A percentile compares a stretch with the other conserved stretches of the same genome.
Evolutionary conservation across 306 rosid genomes (phyloP).

Genomic region (Gynostemma pentaphyllum): DNA sequence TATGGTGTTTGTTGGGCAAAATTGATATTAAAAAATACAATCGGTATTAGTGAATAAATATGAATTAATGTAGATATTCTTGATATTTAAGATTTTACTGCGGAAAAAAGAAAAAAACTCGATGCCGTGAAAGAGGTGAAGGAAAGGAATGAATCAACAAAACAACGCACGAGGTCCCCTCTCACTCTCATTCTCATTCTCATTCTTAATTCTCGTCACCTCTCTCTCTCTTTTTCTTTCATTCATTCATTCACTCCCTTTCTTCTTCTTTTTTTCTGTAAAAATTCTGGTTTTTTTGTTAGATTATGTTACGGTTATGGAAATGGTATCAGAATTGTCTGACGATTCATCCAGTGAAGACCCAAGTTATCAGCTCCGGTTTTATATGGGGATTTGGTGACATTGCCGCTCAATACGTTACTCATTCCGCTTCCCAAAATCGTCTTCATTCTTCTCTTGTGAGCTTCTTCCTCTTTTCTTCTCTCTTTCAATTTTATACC

Average conservation of each 20-base stretch:
- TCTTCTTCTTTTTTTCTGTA: background rate
- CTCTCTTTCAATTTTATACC: background rate
- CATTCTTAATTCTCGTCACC: background rate
- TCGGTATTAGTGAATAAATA: no score
- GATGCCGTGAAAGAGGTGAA: background rate
- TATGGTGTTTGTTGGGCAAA: no score
- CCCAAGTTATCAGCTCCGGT: constrained; percentile 63
- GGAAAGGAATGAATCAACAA: no score
- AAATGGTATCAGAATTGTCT: constrained; percentile 70
- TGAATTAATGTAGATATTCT: no score
- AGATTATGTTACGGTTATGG: constrained; percentile 39
- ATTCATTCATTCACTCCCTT: background rate
- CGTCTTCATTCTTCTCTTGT: constrained; percentile 38
- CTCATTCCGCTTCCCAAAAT: constrained; percentile 34
- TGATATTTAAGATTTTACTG: background rate
- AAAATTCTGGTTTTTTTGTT: background rate
- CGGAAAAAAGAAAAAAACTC: background rate
- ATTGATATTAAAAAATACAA: no score
- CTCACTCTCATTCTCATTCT: background rate
- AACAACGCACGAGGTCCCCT: background rate
- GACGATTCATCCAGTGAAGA: constrained; percentile 55
- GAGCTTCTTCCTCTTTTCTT: constrained; percentile 5
- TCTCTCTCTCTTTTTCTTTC: background rate
- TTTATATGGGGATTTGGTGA: constrained; percentile 72
- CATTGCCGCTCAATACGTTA: constrained; percentile 62